phyloP scores from a whole-genome alignment of 805 yeast genomes.

The Saccharomycopsis sp. region DNA sequence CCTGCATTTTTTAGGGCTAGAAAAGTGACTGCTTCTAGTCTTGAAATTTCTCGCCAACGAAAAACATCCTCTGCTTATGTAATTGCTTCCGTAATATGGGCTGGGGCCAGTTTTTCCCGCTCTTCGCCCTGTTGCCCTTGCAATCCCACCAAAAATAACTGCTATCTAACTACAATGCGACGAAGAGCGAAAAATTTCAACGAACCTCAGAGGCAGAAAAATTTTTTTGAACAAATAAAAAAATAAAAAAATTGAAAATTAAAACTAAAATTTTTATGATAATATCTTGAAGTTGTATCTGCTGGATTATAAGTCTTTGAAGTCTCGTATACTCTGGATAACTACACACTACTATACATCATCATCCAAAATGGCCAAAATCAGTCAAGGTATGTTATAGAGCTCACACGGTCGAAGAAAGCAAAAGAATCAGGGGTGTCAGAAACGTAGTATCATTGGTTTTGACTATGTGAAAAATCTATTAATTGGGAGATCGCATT shows the following conservation, averaged over 20 bases:
- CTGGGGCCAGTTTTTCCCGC: neutral
- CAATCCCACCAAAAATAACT: too few species aligned
- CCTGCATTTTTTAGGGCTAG: neutral
- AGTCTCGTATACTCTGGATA: neutral
- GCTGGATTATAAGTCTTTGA: neutral
- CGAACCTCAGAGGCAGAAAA: neutral
- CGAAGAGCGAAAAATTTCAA: neutral
- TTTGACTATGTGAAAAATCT: neutral
- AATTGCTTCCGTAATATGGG: neutral
- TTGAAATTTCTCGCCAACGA: neutral
- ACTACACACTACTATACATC: neutral
- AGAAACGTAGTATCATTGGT: neutral
- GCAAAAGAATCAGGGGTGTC: neutral
- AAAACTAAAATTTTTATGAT: conserved; percentile 1
- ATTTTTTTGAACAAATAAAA: conserved; percentile 1
- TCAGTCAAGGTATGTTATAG: conserved; percentile 49
- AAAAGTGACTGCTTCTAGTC: neutral
- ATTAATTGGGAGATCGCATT: neutral
- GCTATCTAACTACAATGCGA: neutral
- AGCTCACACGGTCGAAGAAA: conserved; percentile 1
- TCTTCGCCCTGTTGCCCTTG: neutral
- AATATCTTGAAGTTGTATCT: conserved; percentile 2
- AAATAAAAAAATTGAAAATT: neutral
- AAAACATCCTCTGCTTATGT: neutral
- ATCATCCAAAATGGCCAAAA: conserved; percentile 47